Percentiles rank a stretch among this genome's conserved stretches.
Evolutionary conservation across 176 grass and related monocot species (phyloP).

Genomic region (Themeda triandra): DNA sequence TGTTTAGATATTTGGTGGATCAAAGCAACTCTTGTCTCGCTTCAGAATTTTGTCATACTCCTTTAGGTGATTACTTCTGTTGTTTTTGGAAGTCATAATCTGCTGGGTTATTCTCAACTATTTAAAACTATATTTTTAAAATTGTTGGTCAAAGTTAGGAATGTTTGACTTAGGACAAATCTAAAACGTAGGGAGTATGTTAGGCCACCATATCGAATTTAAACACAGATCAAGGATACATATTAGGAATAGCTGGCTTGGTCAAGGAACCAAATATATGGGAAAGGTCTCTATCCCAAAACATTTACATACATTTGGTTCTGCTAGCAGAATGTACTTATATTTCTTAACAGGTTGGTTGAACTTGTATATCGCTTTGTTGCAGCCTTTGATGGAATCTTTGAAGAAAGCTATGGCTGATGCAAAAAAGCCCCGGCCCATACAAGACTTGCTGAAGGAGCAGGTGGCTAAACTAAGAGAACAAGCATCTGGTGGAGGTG

Average conservation of each 20-base stretch:
- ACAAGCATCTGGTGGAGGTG: conserved; percentile 55
- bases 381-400: conserved; percentile 81
- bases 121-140: not conserved
- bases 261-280: not conserved
- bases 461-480: conserved; percentile 48
- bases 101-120: not conserved
- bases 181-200: not conserved
- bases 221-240: not conserved
- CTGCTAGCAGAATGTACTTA: not conserved
- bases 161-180: not conserved
- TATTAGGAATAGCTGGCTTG: not conserved
- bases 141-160: not conserved
- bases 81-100: not conserved
- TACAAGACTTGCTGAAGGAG: conserved; percentile 76
- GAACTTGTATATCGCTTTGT: conserved; percentile 24
- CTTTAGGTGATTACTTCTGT: not conserved
- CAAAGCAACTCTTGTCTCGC: not conserved
- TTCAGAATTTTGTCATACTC: not conserved
- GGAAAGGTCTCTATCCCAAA: not conserved
- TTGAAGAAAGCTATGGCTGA: conserved; percentile 74
- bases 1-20: not conserved
- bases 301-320: conserved; percentile 9
- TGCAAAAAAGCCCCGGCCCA: conserved; percentile 49
- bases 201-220: not conserved
- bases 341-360: conserved; percentile 5